Evolutionary conservation across 2,329 filamentous ascomycete species (phyloP), one percentile per base, ranked within the genome.

Genomic region (Calonectria henricotiae): DNA sequence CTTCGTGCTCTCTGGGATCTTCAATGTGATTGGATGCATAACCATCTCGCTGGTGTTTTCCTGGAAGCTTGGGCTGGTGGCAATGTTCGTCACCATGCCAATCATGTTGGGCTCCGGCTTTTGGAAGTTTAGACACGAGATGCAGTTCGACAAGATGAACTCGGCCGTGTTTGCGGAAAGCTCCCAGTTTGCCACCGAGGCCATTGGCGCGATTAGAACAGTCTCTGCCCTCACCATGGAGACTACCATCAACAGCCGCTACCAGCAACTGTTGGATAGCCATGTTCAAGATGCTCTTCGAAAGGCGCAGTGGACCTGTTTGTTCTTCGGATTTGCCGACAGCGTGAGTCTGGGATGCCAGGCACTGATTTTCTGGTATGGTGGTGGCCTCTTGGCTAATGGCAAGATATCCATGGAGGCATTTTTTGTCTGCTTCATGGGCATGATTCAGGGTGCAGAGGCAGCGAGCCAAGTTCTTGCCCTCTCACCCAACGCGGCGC

Each of bases 181-280:
- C 72, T 90, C 89, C 0, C 86, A 91, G 68, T 91, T 92, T 69
- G 90, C 89, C 1, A 86, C 88, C 0, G 90, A 92, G 74, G 87
- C 89, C 2, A 88, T 92, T 4, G 85, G 87, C 1, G 89, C 89
- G 0, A 89, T 91, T 69, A 83, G 90, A n/a, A 92, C 90, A 0
- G 90, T 92, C 1, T 83, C 88, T 0, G 85, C 88, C 0, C 80
- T 92, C 4, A 89, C 88, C 0, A 87, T 92, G 83, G 90, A 92
- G 75, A 82, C 88, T 62, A 82, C 82, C 11, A 90, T 92, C 55
- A 81, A 82, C 39, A 70, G 76, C 2, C 78, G 82, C 3, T 85
- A 84, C 62, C 73, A 80, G 5, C 72, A 76, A 3, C 79, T 85
- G 9, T 67, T 85, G n/a, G 69, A 77, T 5, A 73, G 75, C 2